A percentile compares a stretch with the other conserved stretches of the same genome.
These are phyloP conservation scores for Yamadazyma aaseri DNA, from an alignment of 1,139 yeast genomes.

Conservation along the genomic window DNA sequence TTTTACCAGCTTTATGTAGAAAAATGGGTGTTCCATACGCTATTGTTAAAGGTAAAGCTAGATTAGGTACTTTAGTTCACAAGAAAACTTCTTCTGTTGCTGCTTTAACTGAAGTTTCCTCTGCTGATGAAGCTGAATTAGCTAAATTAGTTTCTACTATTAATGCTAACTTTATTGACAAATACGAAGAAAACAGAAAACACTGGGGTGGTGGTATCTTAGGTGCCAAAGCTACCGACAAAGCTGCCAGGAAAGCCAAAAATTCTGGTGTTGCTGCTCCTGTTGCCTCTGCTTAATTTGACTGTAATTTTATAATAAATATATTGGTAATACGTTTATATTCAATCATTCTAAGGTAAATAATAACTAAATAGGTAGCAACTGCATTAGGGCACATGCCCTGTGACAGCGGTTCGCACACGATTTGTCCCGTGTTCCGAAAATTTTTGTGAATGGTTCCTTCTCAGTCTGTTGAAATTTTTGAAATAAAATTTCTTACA, in stretches of 20 bases:
- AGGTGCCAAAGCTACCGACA: conserved; percentile 89
- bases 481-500: conserved; percentile 7
- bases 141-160: conserved; percentile 90
- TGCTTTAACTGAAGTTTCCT: conserved; percentile 90
- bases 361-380: too few species aligned
- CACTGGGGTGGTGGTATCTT: conserved; percentile 99
- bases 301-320: too few species aligned
- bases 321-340: too few species aligned
- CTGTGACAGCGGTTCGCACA: conserved; percentile 10
- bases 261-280: conserved; percentile 31
- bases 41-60: conserved; percentile 97
- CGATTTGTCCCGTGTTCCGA: conserved; percentile 5
- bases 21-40: conserved; percentile 99
- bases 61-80: conserved; percentile 97
- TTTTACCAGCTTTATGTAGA: conserved; percentile 97
- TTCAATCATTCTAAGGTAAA: too few species aligned
- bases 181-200: conserved; percentile 93
- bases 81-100: conserved; percentile 96
- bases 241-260: conserved; percentile 50
- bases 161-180: conserved; percentile 86
- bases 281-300: conserved; percentile 8
- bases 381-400: conserved; percentile 11
- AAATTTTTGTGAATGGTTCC: conserved; percentile 8
- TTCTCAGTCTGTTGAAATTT: conserved; percentile 9
- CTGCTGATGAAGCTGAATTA: conserved; percentile 93